Percentiles rank a stretch among this genome's conserved stretches.
Conservation (phyloP, 352 stramenopile genomes). For the Phytophthora ramorum region DNA sequence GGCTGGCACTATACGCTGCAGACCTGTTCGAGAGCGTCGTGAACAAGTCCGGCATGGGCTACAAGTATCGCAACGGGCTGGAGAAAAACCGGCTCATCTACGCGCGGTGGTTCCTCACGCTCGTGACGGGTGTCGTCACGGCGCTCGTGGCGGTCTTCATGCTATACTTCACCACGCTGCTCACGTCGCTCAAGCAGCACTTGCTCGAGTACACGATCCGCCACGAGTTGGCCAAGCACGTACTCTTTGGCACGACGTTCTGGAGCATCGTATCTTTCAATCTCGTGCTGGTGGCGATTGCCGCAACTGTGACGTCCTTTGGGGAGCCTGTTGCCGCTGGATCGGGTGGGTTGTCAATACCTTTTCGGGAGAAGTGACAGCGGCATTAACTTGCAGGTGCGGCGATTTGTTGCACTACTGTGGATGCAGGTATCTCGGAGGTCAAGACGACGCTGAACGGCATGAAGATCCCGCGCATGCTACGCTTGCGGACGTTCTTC, state of each 20-base stretch:
- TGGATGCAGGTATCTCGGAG: conserved; percentile 85
- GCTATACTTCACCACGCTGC: conserved; percentile 78
- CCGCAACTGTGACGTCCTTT: conserved; percentile 77
- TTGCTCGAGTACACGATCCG: conserved; percentile 70
- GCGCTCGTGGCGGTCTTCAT: conserved; percentile 81
- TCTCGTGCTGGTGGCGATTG: conserved; percentile 70
- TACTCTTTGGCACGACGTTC: conserved; percentile 80
- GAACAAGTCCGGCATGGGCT: conserved; percentile 85
- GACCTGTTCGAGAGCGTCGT: conserved; percentile 90
- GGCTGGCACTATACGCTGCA: conserved; percentile 21
- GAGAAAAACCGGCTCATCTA: conserved; percentile 84
- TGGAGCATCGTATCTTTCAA: conserved; percentile 78
- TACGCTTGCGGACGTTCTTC: conserved; percentile 81
- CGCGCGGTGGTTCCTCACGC: conserved; percentile 83
- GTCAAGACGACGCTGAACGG: conserved; percentile 95
- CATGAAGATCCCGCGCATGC: conserved; percentile 85
- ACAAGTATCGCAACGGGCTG: conserved; percentile 83
- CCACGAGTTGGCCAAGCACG: conserved; percentile 60
- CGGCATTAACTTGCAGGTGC: conserved; percentile 1
- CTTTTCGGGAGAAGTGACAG: conserved; percentile 6
- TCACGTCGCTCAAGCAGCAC: conserved; percentile 76
- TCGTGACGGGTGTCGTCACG: conserved; percentile 77
- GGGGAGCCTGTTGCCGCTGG: conserved; percentile 79
- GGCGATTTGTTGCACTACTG: neutral
- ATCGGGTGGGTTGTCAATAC: conserved; percentile 49